Evolutionary conservation across 768 basidiomycete genomes (phyloP), one percentile per base, ranked within the genome.

Genomic region (Hericium erinaceus): DNA sequence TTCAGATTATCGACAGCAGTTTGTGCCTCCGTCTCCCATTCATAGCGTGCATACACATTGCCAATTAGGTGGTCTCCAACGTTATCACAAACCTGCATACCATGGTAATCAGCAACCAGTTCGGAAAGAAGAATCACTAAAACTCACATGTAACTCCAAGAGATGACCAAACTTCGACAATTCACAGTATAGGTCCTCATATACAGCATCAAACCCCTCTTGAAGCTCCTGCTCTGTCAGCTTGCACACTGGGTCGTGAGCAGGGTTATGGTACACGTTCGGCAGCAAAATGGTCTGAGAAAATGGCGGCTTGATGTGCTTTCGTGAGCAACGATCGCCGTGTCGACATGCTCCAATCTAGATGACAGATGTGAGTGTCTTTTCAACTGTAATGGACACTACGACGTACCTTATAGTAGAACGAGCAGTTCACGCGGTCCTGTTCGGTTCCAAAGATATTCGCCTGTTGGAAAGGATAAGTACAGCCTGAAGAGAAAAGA

Each of bases 61-160:
- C 95, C 95, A 66, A 95, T 92, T 24, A 98, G 77, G 68, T 99
- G 95, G 68, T 98, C 97, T n/a, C 97, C 97, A 38, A 99, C 95
- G 67, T 99, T 99, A 74, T 99, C 95, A 68, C 95, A 99, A 12
- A 99, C 88, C 88, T 90, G 49, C 16, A 26, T 9, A 46, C 8
- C 16, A 2, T 44, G 48, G 20, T 15, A 0, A 26, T 57, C 46
- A 55, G 39, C 38, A 33, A 26, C 24, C 46, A 12, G 46, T 40
- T 33, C 46, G 12, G 44, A 55, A 41, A 20, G 33, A 10, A 62
- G 39, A 60, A 15, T 39, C 48, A 26, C 13, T 3, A 24, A 39
- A 2, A 77, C 86, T 69, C 67, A 89, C 95, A 72, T 99, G 97
- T 59, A 99, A 78, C 73, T 99, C 97, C 52, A 97, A 74, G 57